Base-by-base conservation (phyloP, 495 filamentous ascomycete genomes). In the Penicillium tannophilum region DNA sequence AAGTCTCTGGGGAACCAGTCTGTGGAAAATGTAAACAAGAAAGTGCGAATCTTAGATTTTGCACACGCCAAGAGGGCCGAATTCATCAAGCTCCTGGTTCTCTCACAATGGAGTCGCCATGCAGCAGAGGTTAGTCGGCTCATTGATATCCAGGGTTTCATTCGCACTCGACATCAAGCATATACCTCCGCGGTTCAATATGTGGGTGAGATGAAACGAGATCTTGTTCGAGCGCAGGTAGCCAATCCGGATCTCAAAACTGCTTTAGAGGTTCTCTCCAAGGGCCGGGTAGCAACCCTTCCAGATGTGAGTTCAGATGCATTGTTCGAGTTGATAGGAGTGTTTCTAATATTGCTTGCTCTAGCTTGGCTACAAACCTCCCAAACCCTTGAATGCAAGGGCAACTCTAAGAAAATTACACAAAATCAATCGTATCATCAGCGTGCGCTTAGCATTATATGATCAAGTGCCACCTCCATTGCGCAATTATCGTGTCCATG, bases 211-310 rank as follows among this genome's bases (percentile, higher is more conserved):
- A 76, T 90, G 61, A 93, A 94, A 72, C 72, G 82, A 58, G 81
- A 85, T 52, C 79, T 94, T 51, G 77, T 79, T 23, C 76, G 66
- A 26, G 76, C 77, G 35, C 88, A 90, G 69, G 78, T 95, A 47
- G 90, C 89, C 11, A 93, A 90, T 66, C 94, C 94, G 2, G 94
- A 98, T 72, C 76, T 98, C 24, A 88, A 85, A 70, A 97, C 95
- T 3, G 95, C 95, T 7, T 72, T 97, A 30, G 86, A 96, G 62
- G 81, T 95, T 17, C 78, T 98, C 52, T 87, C 88, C 9, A 89
- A 83, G 24, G 91, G 91, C 12, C 83, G 84, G 55, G 87, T 88
- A 17, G 76, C 81, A 14, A 88, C 88, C 80, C 84, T 95, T 78
- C 87, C 91, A 47, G 88, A 94, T 69, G 86, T 90, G 73, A 67